Percentiles rank a stretch among this genome's conserved stretches.
Evolutionary conservation across 1,139 yeast genomes (phyloP).

Genomic region (Zygosaccharomyces sapae): DNA sequence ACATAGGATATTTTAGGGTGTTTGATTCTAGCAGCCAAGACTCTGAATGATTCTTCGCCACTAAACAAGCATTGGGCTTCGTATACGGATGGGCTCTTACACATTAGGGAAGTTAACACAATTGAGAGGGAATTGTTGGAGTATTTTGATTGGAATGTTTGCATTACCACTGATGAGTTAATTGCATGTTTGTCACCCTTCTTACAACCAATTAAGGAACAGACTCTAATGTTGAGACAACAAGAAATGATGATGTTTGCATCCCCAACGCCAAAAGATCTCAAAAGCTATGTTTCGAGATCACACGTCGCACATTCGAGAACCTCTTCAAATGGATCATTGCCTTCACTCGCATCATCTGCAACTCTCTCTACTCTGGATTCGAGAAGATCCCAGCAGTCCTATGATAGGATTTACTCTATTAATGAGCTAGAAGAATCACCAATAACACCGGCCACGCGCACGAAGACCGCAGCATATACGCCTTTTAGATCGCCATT

Average conservation of each 20-base stretch:
- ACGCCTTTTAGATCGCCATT: slow-evolving; percentile 12
- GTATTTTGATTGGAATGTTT: slow-evolving; percentile 80
- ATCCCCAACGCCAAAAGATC: slow-evolving; percentile 18
- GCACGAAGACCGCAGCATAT: slow-evolving; percentile 6
- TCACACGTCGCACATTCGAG: slow-evolving; percentile 18
- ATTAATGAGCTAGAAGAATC: slow-evolving; percentile 11
- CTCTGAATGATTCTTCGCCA: slow-evolving; percentile 88
- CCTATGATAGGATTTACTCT: slow-evolving; percentile 11
- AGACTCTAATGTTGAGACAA: slow-evolving; percentile 27
- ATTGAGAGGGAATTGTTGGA: slow-evolving; percentile 84
- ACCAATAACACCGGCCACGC: slow-evolving; percentile 1
- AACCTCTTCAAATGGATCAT: slow-evolving; percentile 24
- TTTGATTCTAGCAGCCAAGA: slow-evolving; percentile 83
- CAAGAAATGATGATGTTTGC: slow-evolving; percentile 20
- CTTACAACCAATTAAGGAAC: slow-evolving; percentile 61
- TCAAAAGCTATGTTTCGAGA: slow-evolving; percentile 10
- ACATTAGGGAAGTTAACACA: slow-evolving; percentile 76
- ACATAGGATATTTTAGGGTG: slow-evolving; percentile 89
- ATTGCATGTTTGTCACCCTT: slow-evolving; percentile 67
- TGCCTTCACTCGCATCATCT: slow-evolving; percentile 30
- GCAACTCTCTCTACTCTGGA: slow-evolving; percentile 27
- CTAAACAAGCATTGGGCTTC: slow-evolving; percentile 93
- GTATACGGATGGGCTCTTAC: slow-evolving; percentile 79
- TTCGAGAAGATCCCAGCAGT: slow-evolving; percentile 19
- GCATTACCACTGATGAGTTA: slow-evolving; percentile 66